A percentile compares a stretch with the other conserved stretches of the same genome.
These are phyloP conservation scores for Solanum rostratum DNA, from an alignment of 257 asterid species.

Conservation along the genomic window DNA sequence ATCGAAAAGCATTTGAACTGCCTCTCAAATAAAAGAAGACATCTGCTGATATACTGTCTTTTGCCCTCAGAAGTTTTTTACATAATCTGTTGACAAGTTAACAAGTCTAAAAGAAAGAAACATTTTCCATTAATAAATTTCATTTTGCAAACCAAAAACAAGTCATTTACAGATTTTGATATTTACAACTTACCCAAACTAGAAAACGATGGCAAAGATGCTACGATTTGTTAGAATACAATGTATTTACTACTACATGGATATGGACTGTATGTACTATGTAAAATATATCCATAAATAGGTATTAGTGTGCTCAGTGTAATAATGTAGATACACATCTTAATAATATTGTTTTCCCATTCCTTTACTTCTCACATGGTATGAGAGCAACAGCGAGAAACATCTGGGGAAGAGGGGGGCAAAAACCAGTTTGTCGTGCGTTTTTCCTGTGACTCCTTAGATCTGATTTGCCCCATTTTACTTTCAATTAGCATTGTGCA, in stretches of 20 bases:
- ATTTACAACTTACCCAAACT: not conserved
- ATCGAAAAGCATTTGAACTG: not conserved
- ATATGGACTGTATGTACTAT: not conserved
- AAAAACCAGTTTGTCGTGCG: not conserved
- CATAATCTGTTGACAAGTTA: not conserved
- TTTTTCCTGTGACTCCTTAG: not conserved
- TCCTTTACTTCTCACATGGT: not conserved
- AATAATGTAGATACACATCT: not conserved
- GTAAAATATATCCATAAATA: not conserved
- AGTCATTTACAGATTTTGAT: not conserved
- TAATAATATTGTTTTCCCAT: not conserved
- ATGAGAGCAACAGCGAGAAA: not conserved
- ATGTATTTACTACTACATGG: not conserved
- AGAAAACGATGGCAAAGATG: not conserved
- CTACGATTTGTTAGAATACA: not conserved
- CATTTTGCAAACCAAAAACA: not conserved
- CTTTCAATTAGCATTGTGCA: not conserved
- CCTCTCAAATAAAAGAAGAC: not conserved
- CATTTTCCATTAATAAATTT: not conserved
- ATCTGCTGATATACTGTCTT: not conserved
- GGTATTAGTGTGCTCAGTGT: not conserved
- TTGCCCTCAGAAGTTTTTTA: not conserved
- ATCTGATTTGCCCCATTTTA: not conserved
- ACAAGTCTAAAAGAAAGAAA: not conserved
- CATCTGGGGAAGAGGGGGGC: not conserved